phyloP scores from a whole-genome alignment of 495 filamentous ascomycete species.

The Lophiotrema nucula region DNA sequence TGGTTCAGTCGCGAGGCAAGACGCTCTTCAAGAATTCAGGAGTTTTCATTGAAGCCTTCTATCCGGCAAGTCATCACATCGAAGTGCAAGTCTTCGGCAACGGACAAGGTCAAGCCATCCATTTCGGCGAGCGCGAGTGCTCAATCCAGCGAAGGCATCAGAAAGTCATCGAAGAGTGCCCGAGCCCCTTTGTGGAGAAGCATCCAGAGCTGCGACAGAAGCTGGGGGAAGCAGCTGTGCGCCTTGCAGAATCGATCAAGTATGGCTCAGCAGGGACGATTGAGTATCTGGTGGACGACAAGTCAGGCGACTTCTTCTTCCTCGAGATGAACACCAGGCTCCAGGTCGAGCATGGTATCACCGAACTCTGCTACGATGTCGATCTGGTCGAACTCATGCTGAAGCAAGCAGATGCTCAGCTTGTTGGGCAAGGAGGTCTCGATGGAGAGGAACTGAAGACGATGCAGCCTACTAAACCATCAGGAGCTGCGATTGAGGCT shows the following conservation, averaged over 20 bases:
- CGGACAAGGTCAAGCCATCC: slow-evolving; percentile 48
- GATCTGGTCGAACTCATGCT: slow-evolving; percentile 60
- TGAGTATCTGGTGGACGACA: slow-evolving; percentile 64
- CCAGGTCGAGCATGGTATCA: slow-evolving; percentile 68
- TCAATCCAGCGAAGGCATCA: slow-evolving; percentile 60
- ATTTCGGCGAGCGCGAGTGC: slow-evolving; percentile 60
- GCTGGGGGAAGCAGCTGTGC: slow-evolving; percentile 52
- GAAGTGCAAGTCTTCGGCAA: slow-evolving; percentile 62
- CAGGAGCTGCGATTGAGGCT: slow-evolving; percentile 56
- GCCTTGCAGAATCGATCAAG: slow-evolving; percentile 51
- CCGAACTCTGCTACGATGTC: slow-evolving; percentile 58
- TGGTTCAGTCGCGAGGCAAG: slow-evolving; percentile 35
- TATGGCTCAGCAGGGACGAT: slow-evolving; percentile 61
- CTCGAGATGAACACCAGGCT: slow-evolving; percentile 68
- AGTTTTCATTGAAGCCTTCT: slow-evolving; percentile 36
- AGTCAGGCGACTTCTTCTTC: slow-evolving; percentile 60
- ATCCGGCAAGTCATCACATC: slow-evolving; percentile 48
- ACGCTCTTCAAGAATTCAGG: slow-evolving; percentile 40
- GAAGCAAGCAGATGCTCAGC: slow-evolving; percentile 51
- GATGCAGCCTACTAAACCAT: slow-evolving; percentile 41
- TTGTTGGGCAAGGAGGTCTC: slow-evolving; percentile 47
- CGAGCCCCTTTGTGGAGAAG: slow-evolving; percentile 51
- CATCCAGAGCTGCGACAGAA: slow-evolving; percentile 48
- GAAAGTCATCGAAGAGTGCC: slow-evolving; percentile 58
- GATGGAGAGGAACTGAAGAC: slow-evolving; percentile 42